Percentiles rank a stretch among this genome's conserved stretches.
Evolutionary conservation across 345 rosid species (phyloP).

Genomic region (Euclidium syriacum): DNA sequence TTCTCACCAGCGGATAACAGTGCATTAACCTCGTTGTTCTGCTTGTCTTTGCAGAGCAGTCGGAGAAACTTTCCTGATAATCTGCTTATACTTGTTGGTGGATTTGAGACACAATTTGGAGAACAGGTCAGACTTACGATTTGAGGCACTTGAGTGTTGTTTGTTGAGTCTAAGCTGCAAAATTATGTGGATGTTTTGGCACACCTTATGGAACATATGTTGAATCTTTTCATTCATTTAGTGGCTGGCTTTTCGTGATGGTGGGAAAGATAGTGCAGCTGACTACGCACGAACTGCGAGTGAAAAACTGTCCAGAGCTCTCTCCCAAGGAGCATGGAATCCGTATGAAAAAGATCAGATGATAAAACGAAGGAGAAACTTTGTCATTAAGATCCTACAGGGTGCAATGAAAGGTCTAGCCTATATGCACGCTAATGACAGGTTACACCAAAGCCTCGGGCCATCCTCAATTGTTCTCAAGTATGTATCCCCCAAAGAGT

Average conservation of each 20-base stretch:
- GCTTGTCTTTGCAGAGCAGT: slow-evolving; percentile 50
- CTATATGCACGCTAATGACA: slow-evolving; percentile 74
- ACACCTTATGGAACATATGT: slow-evolving; percentile 13
- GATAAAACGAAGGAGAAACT: slow-evolving; percentile 51
- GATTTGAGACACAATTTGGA: slow-evolving; percentile 85
- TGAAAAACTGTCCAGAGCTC: slow-evolving; percentile 48
- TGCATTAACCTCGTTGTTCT: slow-evolving; percentile 2
- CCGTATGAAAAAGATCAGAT: slow-evolving; percentile 46
- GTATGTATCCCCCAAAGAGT: slow-evolving; percentile 35
- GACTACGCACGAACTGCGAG: slow-evolving; percentile 67
- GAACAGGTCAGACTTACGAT: slow-evolving; percentile 62
- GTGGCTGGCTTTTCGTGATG: slow-evolving; percentile 94
- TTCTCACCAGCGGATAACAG: not conserved
- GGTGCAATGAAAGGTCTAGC: slow-evolving; percentile 85
- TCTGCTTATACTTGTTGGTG: slow-evolving; percentile 72
- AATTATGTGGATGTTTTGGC: slow-evolving; percentile 4
- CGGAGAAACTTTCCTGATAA: slow-evolving; percentile 54
- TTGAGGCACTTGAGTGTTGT: slow-evolving; percentile 16
- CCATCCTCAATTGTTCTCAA: slow-evolving; percentile 87
- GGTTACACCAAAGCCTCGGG: slow-evolving; percentile 96
- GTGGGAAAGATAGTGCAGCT: slow-evolving; percentile 81
- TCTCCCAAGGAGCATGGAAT: slow-evolving; percentile 53
- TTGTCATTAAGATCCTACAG: slow-evolving; percentile 53
- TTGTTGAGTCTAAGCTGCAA: slow-evolving; percentile 1
- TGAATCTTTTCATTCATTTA: slow-evolving; percentile 32